A percentile compares a stretch with the other conserved stretches of the same genome.
Evolutionary conservation across 2,329 filamentous ascomycete species (phyloP).

Genomic region (Xylaria sp.): DNA sequence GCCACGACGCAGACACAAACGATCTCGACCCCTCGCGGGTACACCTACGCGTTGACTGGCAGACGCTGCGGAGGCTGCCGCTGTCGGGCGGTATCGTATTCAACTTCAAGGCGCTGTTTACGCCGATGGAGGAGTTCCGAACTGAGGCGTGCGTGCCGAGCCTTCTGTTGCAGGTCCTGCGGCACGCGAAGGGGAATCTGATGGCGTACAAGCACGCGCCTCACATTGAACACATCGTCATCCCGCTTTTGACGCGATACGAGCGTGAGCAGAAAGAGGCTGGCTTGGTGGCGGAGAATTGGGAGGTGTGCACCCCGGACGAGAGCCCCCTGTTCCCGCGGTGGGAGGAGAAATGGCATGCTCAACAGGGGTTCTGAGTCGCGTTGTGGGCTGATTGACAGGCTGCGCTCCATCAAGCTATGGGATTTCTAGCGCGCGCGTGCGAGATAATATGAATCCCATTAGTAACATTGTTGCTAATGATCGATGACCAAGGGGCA

Average conservation of each 20-base stretch:
- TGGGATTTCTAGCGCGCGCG: neutral
- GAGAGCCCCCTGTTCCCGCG: slow-evolving; percentile 78
- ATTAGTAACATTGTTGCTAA: neutral
- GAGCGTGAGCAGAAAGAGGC: slow-evolving; percentile 68
- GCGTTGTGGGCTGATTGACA: neutral
- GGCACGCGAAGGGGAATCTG: slow-evolving; percentile 70
- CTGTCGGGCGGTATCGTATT: slow-evolving; percentile 78
- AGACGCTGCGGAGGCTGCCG: slow-evolving; percentile 80
- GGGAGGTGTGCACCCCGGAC: slow-evolving; percentile 72
- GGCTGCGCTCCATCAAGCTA: too few relatives aligned
- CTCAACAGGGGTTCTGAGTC: slow-evolving; percentile 39
- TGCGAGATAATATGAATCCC: too few relatives aligned
- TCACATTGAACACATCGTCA: slow-evolving; percentile 76
- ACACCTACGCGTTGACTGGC: slow-evolving; percentile 83
- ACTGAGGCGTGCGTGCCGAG: slow-evolving; percentile 76
- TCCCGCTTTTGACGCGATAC: slow-evolving; percentile 69
- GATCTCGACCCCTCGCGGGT: slow-evolving; percentile 65
- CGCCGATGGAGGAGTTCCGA: slow-evolving; percentile 70
- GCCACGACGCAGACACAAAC: slow-evolving; percentile 61
- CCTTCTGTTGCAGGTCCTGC: slow-evolving; percentile 70
- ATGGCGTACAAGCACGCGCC: slow-evolving; percentile 84
- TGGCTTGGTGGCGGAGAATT: slow-evolving; percentile 64
- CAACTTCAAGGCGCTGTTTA: slow-evolving; percentile 89
- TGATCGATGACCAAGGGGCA: neutral
- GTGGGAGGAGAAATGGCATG: slow-evolving; percentile 76